Percentiles rank a stretch among this genome's conserved stretches.
Evolutionary conservation across 352 stramenopile genomes (phyloP).

Genomic region (Globisporangium splendens): DNA sequence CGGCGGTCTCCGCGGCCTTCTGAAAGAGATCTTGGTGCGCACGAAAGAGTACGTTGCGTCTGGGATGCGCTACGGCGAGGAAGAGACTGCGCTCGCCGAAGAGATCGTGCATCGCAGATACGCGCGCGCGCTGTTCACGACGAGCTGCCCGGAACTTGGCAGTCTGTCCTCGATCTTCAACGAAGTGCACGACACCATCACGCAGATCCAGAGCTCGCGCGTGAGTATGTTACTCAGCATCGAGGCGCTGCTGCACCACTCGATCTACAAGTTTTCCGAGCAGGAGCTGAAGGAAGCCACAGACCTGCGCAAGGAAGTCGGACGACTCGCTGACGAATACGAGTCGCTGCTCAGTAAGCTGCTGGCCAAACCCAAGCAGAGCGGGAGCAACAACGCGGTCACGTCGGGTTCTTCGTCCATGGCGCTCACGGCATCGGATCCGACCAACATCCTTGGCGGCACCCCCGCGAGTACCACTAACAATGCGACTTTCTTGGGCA

Average conservation of each 20-base stretch:
- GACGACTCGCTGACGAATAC: conserved; percentile 72
- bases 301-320: conserved; percentile 69
- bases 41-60: conserved; percentile 77
- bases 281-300: conserved; percentile 72
- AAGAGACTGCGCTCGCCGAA: conserved; percentile 66
- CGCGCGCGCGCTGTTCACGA: conserved; percentile 82
- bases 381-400: conserved; percentile 23
- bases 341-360: conserved; percentile 78
- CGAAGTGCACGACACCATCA: conserved; percentile 79
- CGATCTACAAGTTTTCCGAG: conserved; percentile 62
- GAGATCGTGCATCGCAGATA: conserved; percentile 79
- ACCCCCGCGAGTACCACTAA: background rate
- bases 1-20: conserved; percentile 47
- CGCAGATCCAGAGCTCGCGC: conserved; percentile 76
- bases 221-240: conserved; percentile 83
- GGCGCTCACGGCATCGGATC: conserved; percentile 10
- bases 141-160: conserved; percentile 61
- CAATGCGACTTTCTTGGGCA: conserved; percentile 6
- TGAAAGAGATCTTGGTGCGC: conserved; percentile 67
- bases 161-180: conserved; percentile 78
- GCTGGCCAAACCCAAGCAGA: conserved; percentile 62
- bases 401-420: conserved; percentile 2
- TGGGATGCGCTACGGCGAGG: conserved; percentile 60
- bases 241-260: conserved; percentile 66
- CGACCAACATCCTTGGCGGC: conserved; percentile 16